Evolutionary conservation across 1,284 basidiomycete species (phyloP).

Genomic region (Malassezia nana): DNA sequence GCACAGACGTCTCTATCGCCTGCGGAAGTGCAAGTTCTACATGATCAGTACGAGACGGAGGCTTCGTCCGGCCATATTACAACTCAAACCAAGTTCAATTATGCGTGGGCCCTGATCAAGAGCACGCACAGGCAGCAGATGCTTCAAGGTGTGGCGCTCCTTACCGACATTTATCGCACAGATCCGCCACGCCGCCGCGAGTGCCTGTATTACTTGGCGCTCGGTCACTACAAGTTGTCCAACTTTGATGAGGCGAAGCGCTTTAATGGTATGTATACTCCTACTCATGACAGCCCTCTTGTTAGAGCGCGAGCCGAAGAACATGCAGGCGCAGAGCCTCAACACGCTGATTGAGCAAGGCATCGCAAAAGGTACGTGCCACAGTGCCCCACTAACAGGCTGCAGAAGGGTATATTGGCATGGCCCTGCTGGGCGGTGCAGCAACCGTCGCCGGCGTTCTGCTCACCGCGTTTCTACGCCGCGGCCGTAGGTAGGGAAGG

Average conservation of each 20-base stretch:
- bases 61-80: constrained; percentile 68
- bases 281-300: constrained; percentile 59
- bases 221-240: constrained; percentile 93
- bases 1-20: constrained; percentile 76
- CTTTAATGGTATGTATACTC: constrained; percentile 69
- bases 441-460: constrained; percentile 75
- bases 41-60: constrained; percentile 79
- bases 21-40: constrained; percentile 79
- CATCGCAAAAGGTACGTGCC: constrained; percentile 64
- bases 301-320: constrained; percentile 83
- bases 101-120: constrained; percentile 63
- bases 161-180: constrained; percentile 88
- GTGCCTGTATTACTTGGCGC: constrained; percentile 90
- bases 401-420: constrained; percentile 80
- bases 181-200: constrained; percentile 81
- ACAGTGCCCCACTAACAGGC: not conserved
- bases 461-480: constrained; percentile 59
- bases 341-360: constrained; percentile 74
- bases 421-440: constrained; percentile 82
- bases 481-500: constrained; percentile 11
- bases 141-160: constrained; percentile 71
- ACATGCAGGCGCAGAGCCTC: constrained; percentile 84
- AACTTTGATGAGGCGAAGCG: constrained; percentile 86
- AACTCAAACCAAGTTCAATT: constrained; percentile 96
- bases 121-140: constrained; percentile 37